phyloP scores from a whole-genome alignment of 1,284 basidiomycete genomes.

The Apiotrichum laibachii region DNA sequence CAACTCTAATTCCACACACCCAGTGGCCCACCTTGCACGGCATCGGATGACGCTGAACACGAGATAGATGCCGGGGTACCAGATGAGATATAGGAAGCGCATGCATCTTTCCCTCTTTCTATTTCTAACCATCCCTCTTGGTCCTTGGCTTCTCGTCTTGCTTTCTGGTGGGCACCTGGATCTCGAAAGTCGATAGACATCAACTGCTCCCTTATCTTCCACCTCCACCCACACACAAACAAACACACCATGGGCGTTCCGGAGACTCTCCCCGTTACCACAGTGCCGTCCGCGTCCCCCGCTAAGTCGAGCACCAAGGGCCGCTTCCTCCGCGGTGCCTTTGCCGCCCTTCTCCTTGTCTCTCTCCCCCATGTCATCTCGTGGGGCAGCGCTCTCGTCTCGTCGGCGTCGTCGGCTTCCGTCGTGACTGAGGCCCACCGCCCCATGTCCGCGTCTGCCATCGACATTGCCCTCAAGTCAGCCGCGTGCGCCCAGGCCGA shows the following conservation, averaged over 20 bases:
- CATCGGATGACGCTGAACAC: too few species aligned
- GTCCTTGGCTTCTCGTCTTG: too few species aligned
- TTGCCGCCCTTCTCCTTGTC: background rate
- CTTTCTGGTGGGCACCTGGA: too few species aligned
- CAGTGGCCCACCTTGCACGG: too few species aligned
- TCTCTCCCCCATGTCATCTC: background rate
- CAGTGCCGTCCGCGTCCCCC: background rate
- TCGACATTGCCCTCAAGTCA: background rate
- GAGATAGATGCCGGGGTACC: too few species aligned
- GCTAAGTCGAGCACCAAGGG: background rate
- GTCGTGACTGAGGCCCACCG: background rate
- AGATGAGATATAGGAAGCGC: too few species aligned
- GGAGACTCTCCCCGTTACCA: background rate
- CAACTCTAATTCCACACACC: too few species aligned
- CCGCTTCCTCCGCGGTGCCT: background rate
- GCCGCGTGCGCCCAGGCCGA: slow-evolving; percentile 1
- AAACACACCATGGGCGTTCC: background rate
- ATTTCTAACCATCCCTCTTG: too few species aligned
- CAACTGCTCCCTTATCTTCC: too few species aligned
- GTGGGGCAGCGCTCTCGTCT: background rate
- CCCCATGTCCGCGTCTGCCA: background rate
- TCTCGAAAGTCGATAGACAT: too few species aligned
- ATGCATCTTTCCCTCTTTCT: too few species aligned
- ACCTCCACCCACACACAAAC: too few species aligned
- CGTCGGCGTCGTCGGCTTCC: background rate